Evolutionary conservation across 2,329 filamentous ascomycete genomes (phyloP), one percentile per base, ranked within the genome.

Genomic region (Sporothrix variecibatus): DNA sequence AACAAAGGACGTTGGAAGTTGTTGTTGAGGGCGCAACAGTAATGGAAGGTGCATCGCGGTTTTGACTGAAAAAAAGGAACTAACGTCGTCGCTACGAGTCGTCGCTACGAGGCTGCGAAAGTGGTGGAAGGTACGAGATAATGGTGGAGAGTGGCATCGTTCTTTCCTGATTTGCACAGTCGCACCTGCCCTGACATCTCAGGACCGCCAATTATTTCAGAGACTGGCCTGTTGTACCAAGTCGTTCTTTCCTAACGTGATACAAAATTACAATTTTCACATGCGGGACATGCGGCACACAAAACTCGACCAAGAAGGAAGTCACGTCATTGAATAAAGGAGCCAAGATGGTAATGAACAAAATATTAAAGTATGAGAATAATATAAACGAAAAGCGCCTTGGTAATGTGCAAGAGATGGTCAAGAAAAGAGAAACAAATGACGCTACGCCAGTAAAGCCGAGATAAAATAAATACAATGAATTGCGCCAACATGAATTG

Each of bases 121-220:
- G 38, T 17, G 12, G 38, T 46, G 62, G 62, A 46, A 67, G 62
- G 62, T 67, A 46, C 38, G 62, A 43, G 38, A 28, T 28, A n/a
- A 6, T 15, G 11, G 58, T 40, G 20, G 58, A 67, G 11, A n/a
- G 17, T 38, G 38, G 62, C 62, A 17, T 73, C 72, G 72, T 34
- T 71, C 72, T 49, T 73, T 49, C 72, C 72, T 43, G 28, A 56
- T 73, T 23, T 64, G 43, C 20, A 51, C 56, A 26, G 53, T 72
- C 56, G 58, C 58, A 51, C 70, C 60, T 65, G 60, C 71, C 71
- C 26, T 46, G 56, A 12, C 17, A 40, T 20, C 11, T n/a, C 2
- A 23, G 5, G 40, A 28, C 49, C 23, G 31, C 69, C 34, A 51
- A 69, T 20, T 46, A 53, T 46, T 17, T 46, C 23, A 46, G 62